These are phyloP conservation scores for Agastache rugosa DNA, from an alignment of 257 asterid genomes.

Conservation along the genomic window DNA sequence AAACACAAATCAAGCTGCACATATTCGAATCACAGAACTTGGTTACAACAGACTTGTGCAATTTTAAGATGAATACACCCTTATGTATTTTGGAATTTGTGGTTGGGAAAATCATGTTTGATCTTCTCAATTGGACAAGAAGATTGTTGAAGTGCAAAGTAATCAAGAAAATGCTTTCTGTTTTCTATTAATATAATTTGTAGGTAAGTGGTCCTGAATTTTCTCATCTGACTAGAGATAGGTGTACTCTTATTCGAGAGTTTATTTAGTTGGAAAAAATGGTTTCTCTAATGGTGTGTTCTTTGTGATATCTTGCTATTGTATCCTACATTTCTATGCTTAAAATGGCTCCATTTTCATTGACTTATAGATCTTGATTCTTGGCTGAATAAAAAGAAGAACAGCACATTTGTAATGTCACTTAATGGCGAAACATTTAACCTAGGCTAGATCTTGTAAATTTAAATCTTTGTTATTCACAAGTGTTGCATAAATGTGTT, in stretches of 20 bases:
- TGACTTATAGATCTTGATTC: constrained; percentile 7
- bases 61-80: neutral
- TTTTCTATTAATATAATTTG: neutral
- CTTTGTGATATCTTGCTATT: constrained; percentile 3
- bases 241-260: constrained; percentile 8
- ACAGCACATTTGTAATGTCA: constrained; percentile 3
- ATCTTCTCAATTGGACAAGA: constrained; percentile 18
- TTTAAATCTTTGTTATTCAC: neutral
- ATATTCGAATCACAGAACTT: constrained; percentile 20
- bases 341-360: neutral
- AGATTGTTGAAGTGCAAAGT: constrained; percentile 18
- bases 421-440: neutral
- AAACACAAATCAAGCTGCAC: constrained; percentile 27
- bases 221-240: constrained; percentile 21
- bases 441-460: neutral
- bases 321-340: constrained; percentile 10
- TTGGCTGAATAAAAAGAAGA: constrained; percentile 16
- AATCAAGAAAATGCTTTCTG: neutral
- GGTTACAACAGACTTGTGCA: constrained; percentile 3
- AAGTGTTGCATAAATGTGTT: neutral
- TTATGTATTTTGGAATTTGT: neutral
- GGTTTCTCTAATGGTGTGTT: constrained; percentile 6
- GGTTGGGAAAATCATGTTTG: constrained; percentile 18
- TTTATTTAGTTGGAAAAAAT: constrained; percentile 15
- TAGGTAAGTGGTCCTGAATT: neutral